Base-by-base conservation (phyloP, 192 early-diverging fungal genomes). In the Chytriomyces sp. region DNA sequence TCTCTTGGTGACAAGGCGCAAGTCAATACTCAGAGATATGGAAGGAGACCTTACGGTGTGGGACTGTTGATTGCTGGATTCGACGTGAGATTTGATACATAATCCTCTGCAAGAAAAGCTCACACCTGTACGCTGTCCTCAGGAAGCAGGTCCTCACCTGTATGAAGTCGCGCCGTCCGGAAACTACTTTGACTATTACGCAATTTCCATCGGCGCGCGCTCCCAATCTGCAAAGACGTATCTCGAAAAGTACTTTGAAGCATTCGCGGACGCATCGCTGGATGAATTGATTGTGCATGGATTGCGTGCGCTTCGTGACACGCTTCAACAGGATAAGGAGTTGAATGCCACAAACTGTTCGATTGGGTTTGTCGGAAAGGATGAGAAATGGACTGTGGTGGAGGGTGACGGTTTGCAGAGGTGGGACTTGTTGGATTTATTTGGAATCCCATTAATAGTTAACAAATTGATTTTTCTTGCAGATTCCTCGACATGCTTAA, bases 171-270 rank as follows among this genome's bases (percentile, higher is more conserved):
- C 92, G 20, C 97, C 97, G 60, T 94, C 95, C 28, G 97, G 95
- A 20, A 95, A 96, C 75, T 92, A 89, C 66, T 93, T 93, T 61
- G 97, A 98, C 85, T 99, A 97, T 87, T 88, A 90, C 63, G 97
- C 95, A 47, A 89, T 95, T 79, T 92, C 95, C 20, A 98, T 99
- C 80, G 97, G 97, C 26, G 91, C 96, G 45, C 88, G 97, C 80
- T 95, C 95, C 70, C 96, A 99, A 84, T 95, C 93, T 47, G 96
- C 97, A 50, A 95, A 96, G 76, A 99, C 97, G 45, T 96, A 97
- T 77, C 86, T 99, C 28, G 97, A 99, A 84, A 94, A 93, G 63
- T 85, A 96, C 83, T 91, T 89, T 82, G 91, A 91, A 57, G 81
- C 84, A 43, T 99, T 99, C 84, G 88, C 89, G 45, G 83, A 92